Conservation (phyloP, 2,329 filamentous ascomycete species). For the Colletotrichum kahawae region DNA sequence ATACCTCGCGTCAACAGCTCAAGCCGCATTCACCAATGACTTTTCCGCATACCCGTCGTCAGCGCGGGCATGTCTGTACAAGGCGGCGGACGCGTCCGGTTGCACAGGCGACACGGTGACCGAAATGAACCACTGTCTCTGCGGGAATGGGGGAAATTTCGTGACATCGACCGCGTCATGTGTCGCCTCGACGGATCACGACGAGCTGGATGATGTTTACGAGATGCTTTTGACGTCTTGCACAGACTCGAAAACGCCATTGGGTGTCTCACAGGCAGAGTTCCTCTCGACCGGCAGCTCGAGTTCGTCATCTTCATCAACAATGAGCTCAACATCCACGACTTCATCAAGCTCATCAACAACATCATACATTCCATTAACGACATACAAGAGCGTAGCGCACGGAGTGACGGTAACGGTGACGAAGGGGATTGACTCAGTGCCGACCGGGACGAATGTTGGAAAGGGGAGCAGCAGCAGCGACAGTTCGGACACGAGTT, state of each 20-base stretch:
- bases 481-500: background rate
- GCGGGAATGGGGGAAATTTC: constrained; percentile 43
- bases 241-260: constrained; percentile 45
- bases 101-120: constrained; percentile 11
- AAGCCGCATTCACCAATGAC: constrained; percentile 5
- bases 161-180: constrained; percentile 52
- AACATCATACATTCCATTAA: background rate
- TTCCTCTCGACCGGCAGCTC: constrained; percentile 36
- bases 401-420: constrained; percentile 16
- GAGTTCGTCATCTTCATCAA: background rate
- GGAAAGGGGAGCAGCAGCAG: background rate
- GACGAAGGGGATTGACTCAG: constrained; percentile 1
- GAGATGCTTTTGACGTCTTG: constrained; percentile 49
- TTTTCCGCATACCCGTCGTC: constrained; percentile 8
- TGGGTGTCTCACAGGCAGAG: constrained; percentile 45
- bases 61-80: constrained; percentile 6
- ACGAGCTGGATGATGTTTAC: constrained; percentile 48
- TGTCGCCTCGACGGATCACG: constrained; percentile 39
- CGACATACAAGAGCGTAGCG: constrained; percentile 14
- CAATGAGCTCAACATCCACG: background rate
- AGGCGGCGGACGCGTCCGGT: constrained; percentile 4
- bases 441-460: background rate
- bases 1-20: background rate
- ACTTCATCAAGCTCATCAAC: background rate
- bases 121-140: constrained; percentile 13